Evolutionary conservation across 2,329 filamentous ascomycete genomes (phyloP).

Genomic region (Alternaria incomplexa): DNA sequence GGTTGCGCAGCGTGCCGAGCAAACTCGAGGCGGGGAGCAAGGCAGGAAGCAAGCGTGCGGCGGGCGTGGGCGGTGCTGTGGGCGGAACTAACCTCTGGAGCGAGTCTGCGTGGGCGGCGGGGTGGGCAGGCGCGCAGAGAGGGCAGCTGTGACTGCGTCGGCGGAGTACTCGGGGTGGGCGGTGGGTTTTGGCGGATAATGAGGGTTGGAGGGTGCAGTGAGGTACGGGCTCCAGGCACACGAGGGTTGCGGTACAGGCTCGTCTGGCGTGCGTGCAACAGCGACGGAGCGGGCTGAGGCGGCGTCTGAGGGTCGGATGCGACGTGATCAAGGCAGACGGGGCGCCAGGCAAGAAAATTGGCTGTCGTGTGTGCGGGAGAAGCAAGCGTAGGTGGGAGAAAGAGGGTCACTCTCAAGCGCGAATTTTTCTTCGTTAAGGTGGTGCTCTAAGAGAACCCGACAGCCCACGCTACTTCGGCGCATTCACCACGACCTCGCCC

Average conservation of each 20-base stretch:
- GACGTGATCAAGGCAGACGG: conserved; percentile 34
- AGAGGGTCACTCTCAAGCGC: conserved; percentile 27
- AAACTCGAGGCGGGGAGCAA: conserved; percentile 18
- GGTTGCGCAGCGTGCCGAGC: conserved; percentile 11
- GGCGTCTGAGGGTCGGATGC: conserved; percentile 32
- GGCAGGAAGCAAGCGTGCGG: conserved; percentile 19
- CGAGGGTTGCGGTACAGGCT: conserved; percentile 19
- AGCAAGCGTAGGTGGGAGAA: conserved; percentile 34
- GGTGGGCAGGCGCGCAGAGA: conserved; percentile 6
- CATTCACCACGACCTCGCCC: conserved; percentile 17
- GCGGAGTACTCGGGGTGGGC: conserved; percentile 10
- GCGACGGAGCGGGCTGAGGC: conserved; percentile 27
- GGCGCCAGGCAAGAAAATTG: conserved; percentile 40
- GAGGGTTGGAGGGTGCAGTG: conserved; percentile 19
- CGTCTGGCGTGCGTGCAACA: conserved; percentile 20
- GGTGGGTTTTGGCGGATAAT: conserved; percentile 11
- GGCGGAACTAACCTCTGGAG: conserved; percentile 36
- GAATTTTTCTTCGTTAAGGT: conserved; percentile 25
- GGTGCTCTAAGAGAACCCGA: conserved; percentile 21
- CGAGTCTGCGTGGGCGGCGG: conserved; percentile 16
- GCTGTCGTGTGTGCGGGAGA: conserved; percentile 41
- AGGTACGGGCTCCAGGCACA: conserved; percentile 37
- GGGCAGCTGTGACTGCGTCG: conserved; percentile 13
- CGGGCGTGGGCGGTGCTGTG: conserved; percentile 14
- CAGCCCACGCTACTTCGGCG: conserved; percentile 22